A percentile compares a stretch with the other conserved stretches of the same genome.
phyloP scores from a whole-genome alignment of 441 rosid genomes.

The Pelargonium cotyledonis region DNA sequence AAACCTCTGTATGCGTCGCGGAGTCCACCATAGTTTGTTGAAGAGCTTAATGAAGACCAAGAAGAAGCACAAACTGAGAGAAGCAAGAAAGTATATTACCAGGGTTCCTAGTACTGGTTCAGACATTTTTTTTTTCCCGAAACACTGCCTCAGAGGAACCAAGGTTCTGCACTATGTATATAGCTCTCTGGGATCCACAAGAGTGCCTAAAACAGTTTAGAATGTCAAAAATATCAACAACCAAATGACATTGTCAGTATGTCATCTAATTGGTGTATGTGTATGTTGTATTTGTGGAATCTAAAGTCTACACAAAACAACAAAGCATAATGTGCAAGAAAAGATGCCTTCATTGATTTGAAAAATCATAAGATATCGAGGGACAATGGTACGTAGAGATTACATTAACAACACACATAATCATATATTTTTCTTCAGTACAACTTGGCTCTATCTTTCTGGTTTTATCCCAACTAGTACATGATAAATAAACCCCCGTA shows the following conservation, averaged over 20 bases:
- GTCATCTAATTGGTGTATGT: background rate
- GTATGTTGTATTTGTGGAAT: background rate
- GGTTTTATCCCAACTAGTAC: background rate
- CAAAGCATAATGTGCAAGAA: too few relatives aligned
- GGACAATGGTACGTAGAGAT: too few relatives aligned
- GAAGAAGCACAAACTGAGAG: conserved; percentile 14
- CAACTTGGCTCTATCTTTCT: background rate
- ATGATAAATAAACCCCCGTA: background rate
- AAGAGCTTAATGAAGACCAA: conserved; percentile 19
- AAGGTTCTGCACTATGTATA: too few relatives aligned
- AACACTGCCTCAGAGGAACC: too few relatives aligned
- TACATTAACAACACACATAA: too few relatives aligned
- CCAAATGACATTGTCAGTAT: background rate
- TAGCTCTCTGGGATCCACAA: too few relatives aligned
- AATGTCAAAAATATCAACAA: background rate
- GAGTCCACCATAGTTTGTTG: conserved; percentile 34
- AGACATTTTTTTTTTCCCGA: too few relatives aligned
- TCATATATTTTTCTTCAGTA: too few relatives aligned
- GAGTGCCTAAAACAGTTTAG: too few relatives aligned
- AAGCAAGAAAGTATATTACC: background rate
- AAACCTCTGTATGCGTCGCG: conserved; percentile 16
- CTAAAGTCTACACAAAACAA: too few relatives aligned
- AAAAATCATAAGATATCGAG: too few relatives aligned
- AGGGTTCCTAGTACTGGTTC: conserved; percentile 5
- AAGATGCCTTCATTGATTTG: too few relatives aligned